Percentiles rank a stretch among this genome's conserved stretches.
phyloP scores from a whole-genome alignment of 2,329 filamentous ascomycete genomes.

The Sphaceloma murrayae region DNA sequence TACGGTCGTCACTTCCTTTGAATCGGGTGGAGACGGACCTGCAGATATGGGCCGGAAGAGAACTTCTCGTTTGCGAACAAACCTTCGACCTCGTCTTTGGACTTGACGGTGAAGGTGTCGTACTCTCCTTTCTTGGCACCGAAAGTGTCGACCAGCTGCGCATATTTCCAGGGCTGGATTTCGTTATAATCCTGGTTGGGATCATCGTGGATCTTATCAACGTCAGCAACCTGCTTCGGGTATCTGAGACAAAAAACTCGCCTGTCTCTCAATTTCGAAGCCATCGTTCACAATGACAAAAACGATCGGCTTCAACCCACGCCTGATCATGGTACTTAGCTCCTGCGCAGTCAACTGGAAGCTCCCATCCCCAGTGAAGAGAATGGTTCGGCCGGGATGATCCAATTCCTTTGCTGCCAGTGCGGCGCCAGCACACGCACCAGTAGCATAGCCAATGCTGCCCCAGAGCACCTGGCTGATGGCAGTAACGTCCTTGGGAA shows the following conservation, averaged over 20 bases:
- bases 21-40: constrained; percentile 26
- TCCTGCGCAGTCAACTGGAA: constrained; percentile 81
- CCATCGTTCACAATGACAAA: constrained; percentile 84
- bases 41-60: constrained; percentile 39
- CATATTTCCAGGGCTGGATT: constrained; percentile 19
- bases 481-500: constrained; percentile 66
- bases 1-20: background rate
- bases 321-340: constrained; percentile 71
- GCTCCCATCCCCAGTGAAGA: constrained; percentile 83
- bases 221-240: constrained; percentile 47
- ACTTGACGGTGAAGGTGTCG: constrained; percentile 20
- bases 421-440: constrained; percentile 57
- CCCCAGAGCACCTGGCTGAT: constrained; percentile 71
- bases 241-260: constrained; percentile 53
- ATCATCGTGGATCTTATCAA: constrained; percentile 27
- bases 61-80: constrained; percentile 22
- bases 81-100: constrained; percentile 18
- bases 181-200: constrained; percentile 41
- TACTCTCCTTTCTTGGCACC: constrained; percentile 16
- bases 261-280: constrained; percentile 81
- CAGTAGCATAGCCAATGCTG: constrained; percentile 56
- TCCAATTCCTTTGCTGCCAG: constrained; percentile 46
- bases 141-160: constrained; percentile 17
- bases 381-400: constrained; percentile 51
- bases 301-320: constrained; percentile 65